Percentiles rank a stretch among this genome's conserved stretches.
phyloP scores from a whole-genome alignment of 2,329 filamentous ascomycete genomes.

The Alternaria alternata region DNA sequence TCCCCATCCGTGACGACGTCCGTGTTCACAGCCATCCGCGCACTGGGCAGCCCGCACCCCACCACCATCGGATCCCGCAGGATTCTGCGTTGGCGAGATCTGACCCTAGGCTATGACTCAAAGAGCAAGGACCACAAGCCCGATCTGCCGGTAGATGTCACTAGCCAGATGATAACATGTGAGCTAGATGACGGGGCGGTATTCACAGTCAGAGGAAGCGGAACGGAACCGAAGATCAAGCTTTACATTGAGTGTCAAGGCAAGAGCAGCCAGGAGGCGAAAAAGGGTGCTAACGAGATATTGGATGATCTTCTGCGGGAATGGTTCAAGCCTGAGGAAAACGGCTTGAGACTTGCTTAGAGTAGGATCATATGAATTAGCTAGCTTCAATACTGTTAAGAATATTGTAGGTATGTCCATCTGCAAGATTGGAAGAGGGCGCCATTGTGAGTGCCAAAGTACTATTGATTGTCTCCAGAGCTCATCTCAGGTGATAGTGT shows the following conservation, averaged over 20 bases:
- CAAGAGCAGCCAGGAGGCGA: slow-evolving; percentile 53
- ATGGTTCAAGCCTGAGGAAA: slow-evolving; percentile 58
- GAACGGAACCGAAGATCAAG: slow-evolving; percentile 74
- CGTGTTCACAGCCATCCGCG: slow-evolving; percentile 65
- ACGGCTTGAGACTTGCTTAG: slow-evolving; percentile 45
- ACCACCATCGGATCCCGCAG: slow-evolving; percentile 60
- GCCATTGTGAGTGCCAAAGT: background rate
- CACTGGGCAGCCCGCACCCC: slow-evolving; percentile 53
- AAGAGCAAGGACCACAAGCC: slow-evolving; percentile 61
- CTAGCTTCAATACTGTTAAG: background rate
- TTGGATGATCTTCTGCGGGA: slow-evolving; percentile 56
- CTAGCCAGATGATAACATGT: slow-evolving; percentile 70
- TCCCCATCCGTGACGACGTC: slow-evolving; percentile 59
- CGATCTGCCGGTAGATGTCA: slow-evolving; percentile 63
- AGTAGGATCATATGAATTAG: background rate
- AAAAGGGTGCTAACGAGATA: slow-evolving; percentile 56
- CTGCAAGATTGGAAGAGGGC: background rate
- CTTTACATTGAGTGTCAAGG: slow-evolving; percentile 62
- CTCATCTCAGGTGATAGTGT: background rate
- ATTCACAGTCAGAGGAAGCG: slow-evolving; percentile 68
- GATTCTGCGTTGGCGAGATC: slow-evolving; percentile 67
- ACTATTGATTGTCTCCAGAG: background rate
- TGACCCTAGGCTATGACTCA: slow-evolving; percentile 69
- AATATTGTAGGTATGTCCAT: background rate
- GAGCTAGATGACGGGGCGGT: slow-evolving; percentile 64